These are phyloP conservation scores for Suillus brevipes DNA, from an alignment of 768 basidiomycete species.

Conservation along the genomic window DNA sequence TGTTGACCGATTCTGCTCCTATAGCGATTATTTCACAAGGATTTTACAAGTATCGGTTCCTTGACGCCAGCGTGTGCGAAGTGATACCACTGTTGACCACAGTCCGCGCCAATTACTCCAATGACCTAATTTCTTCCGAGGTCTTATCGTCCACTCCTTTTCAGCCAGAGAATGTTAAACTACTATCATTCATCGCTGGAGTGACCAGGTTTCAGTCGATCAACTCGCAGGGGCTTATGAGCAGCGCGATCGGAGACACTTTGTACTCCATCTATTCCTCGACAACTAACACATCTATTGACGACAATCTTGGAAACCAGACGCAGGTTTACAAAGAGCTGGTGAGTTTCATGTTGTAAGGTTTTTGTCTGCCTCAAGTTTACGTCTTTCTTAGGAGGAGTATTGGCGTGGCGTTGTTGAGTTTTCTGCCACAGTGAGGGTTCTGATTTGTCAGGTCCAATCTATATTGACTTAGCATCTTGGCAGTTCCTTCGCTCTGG, in stretches of 20 bases:
- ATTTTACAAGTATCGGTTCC: constrained; percentile 9
- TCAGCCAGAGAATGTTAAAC: constrained; percentile 3
- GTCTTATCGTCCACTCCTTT: not conserved
- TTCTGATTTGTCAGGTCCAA: no score
- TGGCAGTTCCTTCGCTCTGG: constrained; percentile 11
- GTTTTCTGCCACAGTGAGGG: constrained; percentile 9
- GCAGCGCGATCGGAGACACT: not conserved
- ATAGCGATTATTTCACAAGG: constrained; percentile 10
- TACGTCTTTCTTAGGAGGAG: not conserved
- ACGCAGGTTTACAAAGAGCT: not conserved
- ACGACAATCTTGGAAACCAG: not conserved
- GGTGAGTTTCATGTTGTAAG: not conserved
- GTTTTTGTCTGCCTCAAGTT: not conserved
- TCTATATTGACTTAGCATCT: not conserved
- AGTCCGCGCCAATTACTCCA: not conserved
- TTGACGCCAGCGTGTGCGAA: constrained; percentile 11
- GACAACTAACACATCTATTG: not conserved
- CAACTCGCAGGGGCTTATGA: not conserved
- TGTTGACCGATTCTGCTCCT: not conserved
- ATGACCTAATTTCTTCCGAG: not conserved
- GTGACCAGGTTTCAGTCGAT: constrained; percentile 3
- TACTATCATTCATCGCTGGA: constrained; percentile 16
- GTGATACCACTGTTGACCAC: not conserved
- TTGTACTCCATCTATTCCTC: constrained; percentile 4
- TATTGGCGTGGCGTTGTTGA: constrained; percentile 12